Evolutionary conservation across 1,284 basidiomycete genomes (phyloP), one percentile per base, ranked within the genome.

Genomic region (Tausonia pullulans): DNA sequence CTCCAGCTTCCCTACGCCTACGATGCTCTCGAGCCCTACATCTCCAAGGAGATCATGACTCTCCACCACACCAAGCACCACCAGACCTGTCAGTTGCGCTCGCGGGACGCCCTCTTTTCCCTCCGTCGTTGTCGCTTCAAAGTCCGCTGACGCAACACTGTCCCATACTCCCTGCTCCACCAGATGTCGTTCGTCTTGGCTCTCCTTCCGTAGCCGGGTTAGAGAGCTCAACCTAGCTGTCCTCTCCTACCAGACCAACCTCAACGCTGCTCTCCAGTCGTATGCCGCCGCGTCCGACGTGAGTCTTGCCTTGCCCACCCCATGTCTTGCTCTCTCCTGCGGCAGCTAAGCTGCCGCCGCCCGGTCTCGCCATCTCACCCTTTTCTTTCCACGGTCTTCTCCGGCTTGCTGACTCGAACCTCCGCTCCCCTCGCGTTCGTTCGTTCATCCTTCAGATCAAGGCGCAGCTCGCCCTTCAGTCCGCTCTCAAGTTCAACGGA

Each of bases 21-120:
- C 79, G 83, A 95, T 79, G 78, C 79, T 27, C 78, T 82, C 65
- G 81, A 82, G 76, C 81, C 81, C 61, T 79, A 77, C 68, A 81
- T 83, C 77, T 79, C 78, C 52, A 76, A 76, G 69, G 65, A 91
- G 76, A 94, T 92, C 71, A 93, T 93, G 90, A 85, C 82, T 67
- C 82, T 98, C 68, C 95, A 98, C 78, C 94, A 98, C 81, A 84
- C 84, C 71, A 95, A 93, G 81, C 95, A 98, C 76, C 95, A 98
- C 77, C 88, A 91, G 77, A 83, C 87, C 39, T 96, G 95, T 86
- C 71, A 88, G 89, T 56, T 13, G 6, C 4, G 8, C 45, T 45
- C 46, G 13, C 16, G 27, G 27, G 27, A 27, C 27, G 27, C 51
- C 40, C 16, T 16, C 45, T 54, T 11, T 39, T 13, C 14, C 54